Evolutionary conservation across 2,329 filamentous ascomycete genomes (phyloP).

Genomic region (Ophiostoma novo-ulmi): DNA sequence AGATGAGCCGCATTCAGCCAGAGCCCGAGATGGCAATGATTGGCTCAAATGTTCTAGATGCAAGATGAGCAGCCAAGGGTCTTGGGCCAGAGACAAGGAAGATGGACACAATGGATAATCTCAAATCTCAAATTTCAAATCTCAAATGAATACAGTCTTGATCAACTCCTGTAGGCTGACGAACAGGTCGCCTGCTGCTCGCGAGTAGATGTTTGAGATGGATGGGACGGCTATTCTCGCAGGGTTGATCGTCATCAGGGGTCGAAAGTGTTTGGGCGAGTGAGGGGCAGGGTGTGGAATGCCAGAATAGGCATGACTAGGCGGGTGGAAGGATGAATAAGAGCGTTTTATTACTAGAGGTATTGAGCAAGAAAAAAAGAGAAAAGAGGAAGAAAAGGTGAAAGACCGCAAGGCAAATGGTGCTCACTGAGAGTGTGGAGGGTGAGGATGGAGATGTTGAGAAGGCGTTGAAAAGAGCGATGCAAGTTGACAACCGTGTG

Average conservation of each 20-base stretch:
- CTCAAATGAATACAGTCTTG: neutral
- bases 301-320: neutral
- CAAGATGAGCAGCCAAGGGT: neutral
- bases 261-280: slow-evolving; percentile 17
- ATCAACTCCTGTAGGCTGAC: neutral
- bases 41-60: neutral
- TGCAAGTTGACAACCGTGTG: neutral
- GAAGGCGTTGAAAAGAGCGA: neutral
- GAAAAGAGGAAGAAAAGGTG: neutral
- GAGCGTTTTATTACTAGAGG: neutral
- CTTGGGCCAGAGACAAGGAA: neutral
- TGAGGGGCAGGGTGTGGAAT: slow-evolving; percentile 16
- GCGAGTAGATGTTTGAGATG: slow-evolving; percentile 45
- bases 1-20: neutral
- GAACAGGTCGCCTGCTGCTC: neutral
- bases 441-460: neutral
- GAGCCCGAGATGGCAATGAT: slow-evolving; percentile 10
- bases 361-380: neutral
- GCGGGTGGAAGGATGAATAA: neutral
- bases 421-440: neutral
- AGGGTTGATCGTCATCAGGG: slow-evolving; percentile 43
- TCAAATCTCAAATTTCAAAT: neutral
- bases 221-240: slow-evolving; percentile 44
- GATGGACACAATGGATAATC: neutral
- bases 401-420: neutral